Percentiles rank a stretch among this genome's conserved stretches.
Evolutionary conservation across 2,329 filamentous ascomycete species (phyloP).

Genomic region (Mycosphaerella arachidis): DNA sequence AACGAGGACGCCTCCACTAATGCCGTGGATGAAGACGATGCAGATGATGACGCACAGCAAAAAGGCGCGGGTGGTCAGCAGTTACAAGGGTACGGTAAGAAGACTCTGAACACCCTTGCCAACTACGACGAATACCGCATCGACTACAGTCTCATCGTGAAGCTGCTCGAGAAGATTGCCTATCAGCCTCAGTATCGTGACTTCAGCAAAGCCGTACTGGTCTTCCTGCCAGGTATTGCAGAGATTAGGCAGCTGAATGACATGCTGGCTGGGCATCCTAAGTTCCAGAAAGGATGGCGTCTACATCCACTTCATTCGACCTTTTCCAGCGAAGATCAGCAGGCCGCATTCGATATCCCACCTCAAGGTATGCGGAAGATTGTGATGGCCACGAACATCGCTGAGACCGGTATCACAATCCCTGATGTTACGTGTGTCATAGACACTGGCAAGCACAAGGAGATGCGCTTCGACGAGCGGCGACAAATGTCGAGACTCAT

Average conservation of each 20-base stretch:
- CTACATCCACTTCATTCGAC: constrained; percentile 89
- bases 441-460: constrained; percentile 93
- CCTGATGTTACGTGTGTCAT: constrained; percentile 96
- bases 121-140: constrained; percentile 88
- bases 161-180: constrained; percentile 72
- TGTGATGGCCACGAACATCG: constrained; percentile 95
- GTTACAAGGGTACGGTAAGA: constrained; percentile 67
- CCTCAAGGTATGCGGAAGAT: constrained; percentile 82
- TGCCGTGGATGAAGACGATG: constrained; percentile 41
- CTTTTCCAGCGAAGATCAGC: constrained; percentile 93
- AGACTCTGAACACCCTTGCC: constrained; percentile 69
- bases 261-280: constrained; percentile 69
- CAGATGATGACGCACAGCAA: constrained; percentile 39
- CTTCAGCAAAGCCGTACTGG: constrained; percentile 86
- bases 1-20: constrained; percentile 55
- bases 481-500: constrained; percentile 85
- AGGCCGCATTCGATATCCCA: constrained; percentile 83
- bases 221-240: constrained; percentile 90
- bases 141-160: constrained; percentile 79
- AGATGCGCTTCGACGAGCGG: constrained; percentile 94
- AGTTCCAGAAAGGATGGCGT: constrained; percentile 73
- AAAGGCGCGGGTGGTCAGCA: constrained; percentile 54
- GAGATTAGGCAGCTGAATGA: constrained; percentile 70
- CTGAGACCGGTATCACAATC: constrained; percentile 97
- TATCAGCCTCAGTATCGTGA: constrained; percentile 59